These are phyloP conservation scores for Entomortierella chlamydospora DNA, from an alignment of 192 early-diverging fungal genomes.

Conservation along the genomic window DNA sequence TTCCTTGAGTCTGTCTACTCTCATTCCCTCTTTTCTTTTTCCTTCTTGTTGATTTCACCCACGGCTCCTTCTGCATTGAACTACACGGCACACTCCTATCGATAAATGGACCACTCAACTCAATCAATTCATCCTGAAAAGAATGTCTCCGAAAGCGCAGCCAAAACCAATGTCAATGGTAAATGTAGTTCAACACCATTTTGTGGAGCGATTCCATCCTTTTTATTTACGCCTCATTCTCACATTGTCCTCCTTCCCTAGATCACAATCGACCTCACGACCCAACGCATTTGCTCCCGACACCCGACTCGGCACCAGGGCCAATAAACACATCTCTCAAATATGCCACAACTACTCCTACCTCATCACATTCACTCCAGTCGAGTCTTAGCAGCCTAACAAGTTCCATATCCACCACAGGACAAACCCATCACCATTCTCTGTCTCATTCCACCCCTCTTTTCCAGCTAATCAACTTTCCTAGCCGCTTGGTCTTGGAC, in stretches of 20 bases:
- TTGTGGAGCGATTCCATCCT: too few relatives aligned
- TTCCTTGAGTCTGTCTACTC: neutral
- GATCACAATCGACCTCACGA: neutral
- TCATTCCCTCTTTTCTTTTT: neutral
- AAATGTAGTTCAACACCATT: neutral
- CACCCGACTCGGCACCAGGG: neutral
- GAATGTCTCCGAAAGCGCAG: neutral
- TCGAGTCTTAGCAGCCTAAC: neutral
- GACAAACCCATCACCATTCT: slow-evolving; percentile 12
- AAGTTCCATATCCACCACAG: slow-evolving; percentile 2
- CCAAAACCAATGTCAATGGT: neutral
- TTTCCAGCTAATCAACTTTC: slow-evolving; percentile 67
- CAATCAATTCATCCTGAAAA: neutral
- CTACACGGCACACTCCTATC: neutral
- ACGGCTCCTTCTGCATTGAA: neutral
- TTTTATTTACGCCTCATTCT: neutral
- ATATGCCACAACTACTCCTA: neutral
- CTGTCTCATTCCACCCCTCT: slow-evolving; percentile 39
- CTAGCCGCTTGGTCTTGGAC: slow-evolving; percentile 72
- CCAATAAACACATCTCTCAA: neutral
- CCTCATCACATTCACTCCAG: neutral
- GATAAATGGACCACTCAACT: neutral
- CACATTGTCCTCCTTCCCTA: neutral
- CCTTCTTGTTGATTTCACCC: neutral
- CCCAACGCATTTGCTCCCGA: neutral